Evolutionary conservation across 441 rosid genomes (phyloP), one percentile per base, ranked within the genome.

Genomic region (Gossypium schwendimanii): DNA sequence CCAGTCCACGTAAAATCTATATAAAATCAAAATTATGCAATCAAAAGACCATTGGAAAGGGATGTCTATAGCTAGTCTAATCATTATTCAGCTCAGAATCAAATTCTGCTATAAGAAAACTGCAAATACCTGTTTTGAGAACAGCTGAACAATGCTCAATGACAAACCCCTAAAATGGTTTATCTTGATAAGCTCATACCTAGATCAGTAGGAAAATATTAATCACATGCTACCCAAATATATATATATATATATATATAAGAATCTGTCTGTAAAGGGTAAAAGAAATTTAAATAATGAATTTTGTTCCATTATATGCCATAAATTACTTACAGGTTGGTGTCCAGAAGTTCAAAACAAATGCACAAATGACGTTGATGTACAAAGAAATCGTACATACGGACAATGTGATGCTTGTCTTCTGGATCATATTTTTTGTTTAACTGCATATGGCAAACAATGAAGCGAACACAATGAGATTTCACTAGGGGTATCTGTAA

Each of bases 381-480:
- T 72, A 91, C 88, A 84, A 96, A 96, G 87, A 87, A 88, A 81
- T 96, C 98, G 77, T 90, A 88, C 70, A 96, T 91, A 74, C 98
- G 98, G 84, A 96, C 99, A 75, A 96, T 92, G 81, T 96, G 98
- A 89, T 91, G 89, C 87, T 93, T 92, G 80, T 96, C 99, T 79
- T 93, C 98, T 3, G 96, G 99, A 85, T 96, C 99, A 80, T 91
- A 92, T 84, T 93, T 93, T 87, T 83, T 93, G 87, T 96, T 96
- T 81, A 96, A 87, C 99, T 96, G 91, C 79, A 79, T 71, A 77
- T 63, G 39, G 18, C 18, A 78, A 73, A 77, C 79, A 69, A 57
- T 41, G 36, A 57, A 78, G 80, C 67, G 73, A 75, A 81, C 71
- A 72, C 53, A 64, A 74, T 8, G 6, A 53, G 54, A 76, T 59